Evolutionary conservation across 140 eudicot species (phyloP).

Genomic region (Artemisia princeps): DNA sequence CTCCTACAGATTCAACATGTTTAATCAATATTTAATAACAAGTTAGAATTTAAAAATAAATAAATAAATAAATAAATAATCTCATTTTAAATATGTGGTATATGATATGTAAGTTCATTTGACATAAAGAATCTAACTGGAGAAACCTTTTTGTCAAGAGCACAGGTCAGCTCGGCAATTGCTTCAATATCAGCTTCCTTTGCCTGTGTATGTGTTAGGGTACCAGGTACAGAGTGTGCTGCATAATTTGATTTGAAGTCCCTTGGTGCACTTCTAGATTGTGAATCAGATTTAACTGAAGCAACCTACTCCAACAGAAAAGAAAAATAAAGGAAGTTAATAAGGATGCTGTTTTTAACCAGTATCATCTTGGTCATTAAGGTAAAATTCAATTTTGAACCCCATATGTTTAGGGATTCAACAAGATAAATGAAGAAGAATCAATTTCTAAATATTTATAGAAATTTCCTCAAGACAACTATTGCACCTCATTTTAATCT

Average conservation of each 20-base stretch:
- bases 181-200: conserved; percentile 92
- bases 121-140: neutral
- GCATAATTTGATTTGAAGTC: conserved; percentile 35
- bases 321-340: neutral
- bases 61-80: too few species aligned
- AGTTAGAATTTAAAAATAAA: too few species aligned
- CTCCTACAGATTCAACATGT: conserved; percentile 41
- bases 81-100: neutral
- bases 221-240: conserved; percentile 35
- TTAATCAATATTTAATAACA: neutral
- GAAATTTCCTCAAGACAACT: too few species aligned
- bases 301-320: conserved; percentile 39
- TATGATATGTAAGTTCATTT: neutral
- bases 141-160: conserved; percentile 85
- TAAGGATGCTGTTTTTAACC: conserved; percentile 2
- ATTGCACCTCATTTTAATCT: too few species aligned
- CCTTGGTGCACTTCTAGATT: conserved; percentile 33
- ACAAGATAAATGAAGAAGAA: too few species aligned
- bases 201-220: conserved; percentile 43
- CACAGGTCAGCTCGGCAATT: conserved; percentile 68
- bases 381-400: too few species aligned
- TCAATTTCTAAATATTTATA: too few species aligned
- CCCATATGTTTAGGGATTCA: too few species aligned
- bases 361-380: neutral
- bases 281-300: conserved; percentile 37